Base-by-base conservation (phyloP, 805 yeast genomes). In the Metschnikowia koreensis region DNA sequence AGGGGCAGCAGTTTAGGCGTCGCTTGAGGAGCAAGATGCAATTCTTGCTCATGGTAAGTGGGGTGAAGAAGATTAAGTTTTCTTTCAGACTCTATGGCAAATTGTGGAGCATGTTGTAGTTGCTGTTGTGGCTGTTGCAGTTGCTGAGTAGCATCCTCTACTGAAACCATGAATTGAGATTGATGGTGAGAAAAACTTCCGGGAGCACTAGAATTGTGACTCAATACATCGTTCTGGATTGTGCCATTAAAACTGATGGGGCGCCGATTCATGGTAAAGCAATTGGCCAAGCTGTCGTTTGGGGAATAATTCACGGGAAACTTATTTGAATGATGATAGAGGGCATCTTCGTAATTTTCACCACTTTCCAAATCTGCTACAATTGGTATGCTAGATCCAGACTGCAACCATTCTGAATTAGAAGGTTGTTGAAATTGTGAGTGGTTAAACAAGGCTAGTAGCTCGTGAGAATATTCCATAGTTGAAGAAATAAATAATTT, bases 401-500 rank as follows among this genome's bases (percentile, higher is more conserved):
- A 12, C 15, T 48, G 51, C 44, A 33, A 38, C 51, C 51, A 48
- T 6, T 48, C 51, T 9, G 51, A 22, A 13, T 33, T 38, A 16
- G 38, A 12, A 9, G 34, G 16, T 36, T 42, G 51, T 16, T 40
- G 50, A 28, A 33, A 47, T 16, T 41, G 50, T 15, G 46, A 13
- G 8, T 46, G 42, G 36, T 43, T 38, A 38, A 48, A 48, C 39
- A 48, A 48, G 15, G 51, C 51, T 42, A 48, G 46, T 48, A 48
- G 51, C 38, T 48, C 51, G 17, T 48, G 43, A 15, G 51, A 43
- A 12, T 38, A 43, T n/a, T 48, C 51, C 51, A 48, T 48, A 27
- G 13, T 38, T 12, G 22, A 4, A 29, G n/a, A 16, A 28, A 27
- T 41, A 28, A 29, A 29, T 10, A 31, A 31, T 31, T 31, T 31